Conservation (phyloP, 106 monocot species). For the Dioscorea alata region DNA sequence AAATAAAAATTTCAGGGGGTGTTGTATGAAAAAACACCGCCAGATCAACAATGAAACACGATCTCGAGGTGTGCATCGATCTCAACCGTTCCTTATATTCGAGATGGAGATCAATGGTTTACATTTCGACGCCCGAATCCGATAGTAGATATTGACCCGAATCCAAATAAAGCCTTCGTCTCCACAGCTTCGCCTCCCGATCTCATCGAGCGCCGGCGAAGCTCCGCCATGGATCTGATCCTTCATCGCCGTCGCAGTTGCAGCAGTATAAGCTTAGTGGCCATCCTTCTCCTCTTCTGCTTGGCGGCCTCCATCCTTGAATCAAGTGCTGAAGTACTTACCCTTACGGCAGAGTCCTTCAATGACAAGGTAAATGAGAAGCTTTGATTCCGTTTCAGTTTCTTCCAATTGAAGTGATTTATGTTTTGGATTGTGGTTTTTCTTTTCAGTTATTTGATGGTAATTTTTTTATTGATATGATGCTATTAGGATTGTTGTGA, state of each 20-base stretch:
- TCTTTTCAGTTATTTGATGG: no score
- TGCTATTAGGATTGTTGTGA: neutral
- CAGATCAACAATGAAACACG: no score
- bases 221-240: slow-evolving; percentile 29
- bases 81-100: no score
- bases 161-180: no score
- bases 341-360: slow-evolving; percentile 81
- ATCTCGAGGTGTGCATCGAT: no score
- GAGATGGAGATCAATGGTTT: no score
- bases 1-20: no score
- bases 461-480: neutral
- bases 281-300: slow-evolving; percentile 25
- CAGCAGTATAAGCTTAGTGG: neutral
- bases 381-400: neutral
- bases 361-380: slow-evolving; percentile 62
- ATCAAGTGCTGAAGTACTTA: slow-evolving; percentile 54
- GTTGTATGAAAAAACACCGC: no score
- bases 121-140: no score
- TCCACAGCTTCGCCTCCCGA: no score
- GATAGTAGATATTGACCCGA: no score
- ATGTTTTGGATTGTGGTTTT: neutral
- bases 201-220: no score
- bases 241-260: slow-evolving; percentile 8
- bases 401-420: neutral
- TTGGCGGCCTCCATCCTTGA: neutral